These are phyloP conservation scores for Arthrobotrys pseudoclavata DNA, from an alignment of 2,329 filamentous ascomycete species.

Conservation along the genomic window DNA sequence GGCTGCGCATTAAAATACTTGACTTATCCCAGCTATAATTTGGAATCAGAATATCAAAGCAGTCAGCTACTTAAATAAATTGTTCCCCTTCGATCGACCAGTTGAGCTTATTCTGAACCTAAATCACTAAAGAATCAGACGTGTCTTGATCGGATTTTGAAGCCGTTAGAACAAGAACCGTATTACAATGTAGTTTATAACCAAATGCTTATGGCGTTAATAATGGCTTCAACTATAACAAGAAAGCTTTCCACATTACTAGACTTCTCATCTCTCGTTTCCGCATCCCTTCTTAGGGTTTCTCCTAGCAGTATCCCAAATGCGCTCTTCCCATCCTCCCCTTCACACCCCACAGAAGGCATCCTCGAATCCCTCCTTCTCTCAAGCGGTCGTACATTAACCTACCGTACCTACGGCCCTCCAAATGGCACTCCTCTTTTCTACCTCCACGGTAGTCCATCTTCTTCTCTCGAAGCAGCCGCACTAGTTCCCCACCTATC, in stretches of 20 bases:
- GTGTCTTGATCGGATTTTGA: neutral
- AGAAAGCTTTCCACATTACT: slow-evolving; percentile 5
- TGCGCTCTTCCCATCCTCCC: neutral
- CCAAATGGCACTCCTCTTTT: slow-evolving; percentile 63
- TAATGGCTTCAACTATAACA: slow-evolving; percentile 9
- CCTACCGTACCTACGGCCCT: slow-evolving; percentile 64
- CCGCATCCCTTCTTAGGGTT: neutral
- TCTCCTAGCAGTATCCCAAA: neutral
- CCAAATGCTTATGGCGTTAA: neutral
- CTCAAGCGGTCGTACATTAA: slow-evolving; percentile 37
- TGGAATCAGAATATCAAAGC: neutral
- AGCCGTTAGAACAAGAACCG: neutral
- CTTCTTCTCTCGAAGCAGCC: slow-evolving; percentile 66
- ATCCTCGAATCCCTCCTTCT: slow-evolving; percentile 33
- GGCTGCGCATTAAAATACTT: neutral
- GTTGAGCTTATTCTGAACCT: neutral
- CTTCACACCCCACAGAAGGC: slow-evolving; percentile 25
- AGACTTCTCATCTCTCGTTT: neutral
- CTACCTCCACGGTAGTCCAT: slow-evolving; percentile 68
- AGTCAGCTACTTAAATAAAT: neutral
- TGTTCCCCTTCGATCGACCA: neutral
- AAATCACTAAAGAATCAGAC: neutral
- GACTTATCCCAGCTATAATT: neutral
- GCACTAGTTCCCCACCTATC: slow-evolving; percentile 63
- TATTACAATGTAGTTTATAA: neutral